phyloP scores from a whole-genome alignment of 805 yeast genomes.

The Pichia paraexigua region DNA sequence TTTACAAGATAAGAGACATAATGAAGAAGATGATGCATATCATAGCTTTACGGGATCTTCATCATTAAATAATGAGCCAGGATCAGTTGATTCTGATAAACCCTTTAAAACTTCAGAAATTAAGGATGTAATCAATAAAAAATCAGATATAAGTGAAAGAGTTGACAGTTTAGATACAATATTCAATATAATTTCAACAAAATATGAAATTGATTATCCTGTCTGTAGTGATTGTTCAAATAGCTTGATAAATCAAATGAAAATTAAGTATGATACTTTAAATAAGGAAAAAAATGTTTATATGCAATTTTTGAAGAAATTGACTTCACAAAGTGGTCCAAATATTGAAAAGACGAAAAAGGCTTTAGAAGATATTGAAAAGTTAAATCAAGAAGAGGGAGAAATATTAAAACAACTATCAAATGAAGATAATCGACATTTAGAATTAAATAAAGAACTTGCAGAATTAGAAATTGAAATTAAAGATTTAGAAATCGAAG shows the following conservation, averaged over 20 bases:
- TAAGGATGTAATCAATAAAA: slow-evolving; percentile 14
- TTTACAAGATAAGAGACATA: slow-evolving; percentile 7
- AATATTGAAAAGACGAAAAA: slow-evolving; percentile 34
- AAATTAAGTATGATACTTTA: slow-evolving; percentile 60
- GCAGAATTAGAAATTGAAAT: slow-evolving; percentile 34
- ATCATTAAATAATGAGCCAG: not conserved
- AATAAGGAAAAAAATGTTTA: slow-evolving; percentile 75
- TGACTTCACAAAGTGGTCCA: slow-evolving; percentile 49
- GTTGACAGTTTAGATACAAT: slow-evolving; percentile 49
- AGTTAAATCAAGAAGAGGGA: slow-evolving; percentile 34
- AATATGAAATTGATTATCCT: slow-evolving; percentile 77
- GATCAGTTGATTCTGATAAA: not conserved
- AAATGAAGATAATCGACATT: slow-evolving; percentile 35
- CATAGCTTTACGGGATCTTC: not conserved
- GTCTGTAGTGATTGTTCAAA: slow-evolving; percentile 82
- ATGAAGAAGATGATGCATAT: not conserved
- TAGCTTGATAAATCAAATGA: slow-evolving; percentile 53
- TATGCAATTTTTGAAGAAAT: slow-evolving; percentile 58
- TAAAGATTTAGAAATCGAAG: slow-evolving; percentile 32
- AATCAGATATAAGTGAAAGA: slow-evolving; percentile 28
- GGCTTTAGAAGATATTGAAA: slow-evolving; percentile 38
- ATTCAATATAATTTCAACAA: slow-evolving; percentile 68
- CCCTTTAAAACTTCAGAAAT: slow-evolving; percentile 9
- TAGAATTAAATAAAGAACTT: slow-evolving; percentile 42
- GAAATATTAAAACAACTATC: slow-evolving; percentile 32